Percentiles rank a stretch among this genome's conserved stretches.
Conservation (phyloP, 1,284 basidiomycete species). For the Melanopsichium pennsylvanicum region DNA sequence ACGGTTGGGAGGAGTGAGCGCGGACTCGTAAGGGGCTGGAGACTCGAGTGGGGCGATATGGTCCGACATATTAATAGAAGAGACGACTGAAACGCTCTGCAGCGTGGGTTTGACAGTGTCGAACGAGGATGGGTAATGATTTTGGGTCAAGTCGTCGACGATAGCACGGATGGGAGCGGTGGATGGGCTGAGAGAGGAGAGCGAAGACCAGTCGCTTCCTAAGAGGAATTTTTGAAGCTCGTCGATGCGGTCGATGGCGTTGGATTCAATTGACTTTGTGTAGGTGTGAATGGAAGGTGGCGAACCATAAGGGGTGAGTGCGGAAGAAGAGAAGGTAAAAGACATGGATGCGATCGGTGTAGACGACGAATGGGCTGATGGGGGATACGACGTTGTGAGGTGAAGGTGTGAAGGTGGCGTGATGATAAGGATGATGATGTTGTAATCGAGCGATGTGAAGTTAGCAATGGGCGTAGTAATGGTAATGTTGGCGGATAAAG, state of each 20-base stretch:
- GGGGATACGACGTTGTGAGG: neutral
- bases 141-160: constrained; percentile 4
- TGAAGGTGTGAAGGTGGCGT: constrained; percentile 3
- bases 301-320: constrained; percentile 15
- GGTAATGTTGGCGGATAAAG: neutral
- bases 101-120: constrained; percentile 17
- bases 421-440: neutral
- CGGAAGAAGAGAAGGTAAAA: constrained; percentile 11
- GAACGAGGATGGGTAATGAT: constrained; percentile 10
- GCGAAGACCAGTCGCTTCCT: constrained; percentile 39
- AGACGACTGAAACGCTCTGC: neutral
- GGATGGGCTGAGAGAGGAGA: constrained; percentile 31
- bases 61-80: neutral
- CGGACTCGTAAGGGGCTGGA: constrained; percentile 4
- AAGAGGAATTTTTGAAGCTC: constrained; percentile 39
- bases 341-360: constrained; percentile 22
- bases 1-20: constrained; percentile 32
- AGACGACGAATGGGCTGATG: constrained; percentile 15
- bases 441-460: constrained; percentile 2
- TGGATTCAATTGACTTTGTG: constrained; percentile 17
- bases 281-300: constrained; percentile 14
- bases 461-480: constrained; percentile 9
- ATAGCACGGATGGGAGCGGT: constrained; percentile 3
- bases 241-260: constrained; percentile 21
- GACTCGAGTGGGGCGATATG: neutral